Evolutionary conservation across 805 yeast genomes (phyloP).

Genomic region (Barnettozyma salicaria): DNA sequence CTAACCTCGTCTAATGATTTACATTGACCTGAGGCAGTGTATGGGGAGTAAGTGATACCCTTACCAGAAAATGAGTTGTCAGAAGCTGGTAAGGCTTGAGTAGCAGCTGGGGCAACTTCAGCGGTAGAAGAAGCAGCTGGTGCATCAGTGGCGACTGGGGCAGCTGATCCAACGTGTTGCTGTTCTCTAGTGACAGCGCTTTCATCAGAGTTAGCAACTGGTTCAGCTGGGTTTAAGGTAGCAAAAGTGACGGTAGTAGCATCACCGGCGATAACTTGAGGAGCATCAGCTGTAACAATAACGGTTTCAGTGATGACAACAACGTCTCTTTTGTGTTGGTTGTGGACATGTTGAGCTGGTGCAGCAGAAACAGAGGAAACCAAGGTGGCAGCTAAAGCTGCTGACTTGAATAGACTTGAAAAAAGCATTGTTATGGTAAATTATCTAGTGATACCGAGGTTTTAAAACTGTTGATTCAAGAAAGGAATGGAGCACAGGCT

Average conservation of each 20-base stretch:
- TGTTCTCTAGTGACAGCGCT: conserved; percentile 25
- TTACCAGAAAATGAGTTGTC: conserved; percentile 36
- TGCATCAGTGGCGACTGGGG: conserved; percentile 25
- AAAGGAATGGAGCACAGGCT: too few species aligned
- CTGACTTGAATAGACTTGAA: conserved; percentile 34
- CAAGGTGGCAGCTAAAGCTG: conserved; percentile 38
- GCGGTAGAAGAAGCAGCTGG: conserved; percentile 22
- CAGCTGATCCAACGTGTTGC: conserved; percentile 27
- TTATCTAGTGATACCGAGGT: too few species aligned
- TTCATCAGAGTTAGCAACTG: conserved; percentile 24
- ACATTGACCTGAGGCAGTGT: conserved; percentile 61
- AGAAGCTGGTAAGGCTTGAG: conserved; percentile 26
- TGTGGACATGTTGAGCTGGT: conserved; percentile 60
- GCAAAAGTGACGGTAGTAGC: conserved; percentile 24
- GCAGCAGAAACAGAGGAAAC: conserved; percentile 41
- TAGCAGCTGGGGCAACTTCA: conserved; percentile 23
- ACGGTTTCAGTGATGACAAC: conserved; percentile 45
- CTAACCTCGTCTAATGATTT: conserved; percentile 54
- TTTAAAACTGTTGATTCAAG: too few species aligned
- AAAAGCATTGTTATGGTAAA: conserved; percentile 38
- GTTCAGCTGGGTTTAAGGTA: conserved; percentile 25
- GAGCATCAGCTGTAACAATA: conserved; percentile 40
- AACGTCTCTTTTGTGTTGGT: conserved; percentile 50
- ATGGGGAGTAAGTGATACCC: conserved; percentile 83
- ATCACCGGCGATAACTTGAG: conserved; percentile 30